Base-by-base conservation (phyloP, 2,329 filamentous ascomycete species). In the Calonectria leucothoes region DNA sequence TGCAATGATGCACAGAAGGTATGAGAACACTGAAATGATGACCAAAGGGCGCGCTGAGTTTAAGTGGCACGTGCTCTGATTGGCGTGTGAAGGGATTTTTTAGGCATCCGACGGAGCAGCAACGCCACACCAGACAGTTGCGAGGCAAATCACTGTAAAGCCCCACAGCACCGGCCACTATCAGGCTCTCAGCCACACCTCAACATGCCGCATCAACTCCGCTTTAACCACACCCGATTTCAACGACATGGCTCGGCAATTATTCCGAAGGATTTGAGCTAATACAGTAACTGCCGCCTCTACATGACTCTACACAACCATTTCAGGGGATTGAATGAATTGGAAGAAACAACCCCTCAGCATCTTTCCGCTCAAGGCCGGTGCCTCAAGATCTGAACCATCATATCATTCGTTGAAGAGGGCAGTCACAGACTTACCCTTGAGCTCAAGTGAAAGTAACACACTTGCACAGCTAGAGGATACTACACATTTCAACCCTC, bases 151-250 rank as follows among this genome's bases (percentile, higher is more conserved):
- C 31, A 42, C 23, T 37, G 35, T 8, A 20, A 33, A 14, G 70
- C 64, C 64, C 48, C 55, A 55, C 55, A 49, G 39, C 25, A 17
- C 17, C 12, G n/a, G 65, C 33, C 59, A 61, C 64, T 63, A 33
- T 17, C 27, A 71, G 74, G 65, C 75, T 76, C 70, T 77, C 78
- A 71, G 77, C 78, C 78, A 77, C 78, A 78, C 15, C 35, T 65
- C 37, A 37, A 48, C 42, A 49, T 23, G 20, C 57, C n/a, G 72
- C 73, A 75, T 77, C 66, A 63, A 73, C 66, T 68, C 73, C 69
- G 66, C 70, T 76, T 78, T 75, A 42, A 77, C 67, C 71, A 45
- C 76, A 69, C 64, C 57, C 75, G 69, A 71, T 52, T 55, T 71
- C 70, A 76, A 80, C 77, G 55, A 69, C 70, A 74, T 42, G 57